These are phyloP conservation scores for Ustanciosporium gigantosporum DNA, from an alignment of 1,284 basidiomycete species.

Conservation along the genomic window DNA sequence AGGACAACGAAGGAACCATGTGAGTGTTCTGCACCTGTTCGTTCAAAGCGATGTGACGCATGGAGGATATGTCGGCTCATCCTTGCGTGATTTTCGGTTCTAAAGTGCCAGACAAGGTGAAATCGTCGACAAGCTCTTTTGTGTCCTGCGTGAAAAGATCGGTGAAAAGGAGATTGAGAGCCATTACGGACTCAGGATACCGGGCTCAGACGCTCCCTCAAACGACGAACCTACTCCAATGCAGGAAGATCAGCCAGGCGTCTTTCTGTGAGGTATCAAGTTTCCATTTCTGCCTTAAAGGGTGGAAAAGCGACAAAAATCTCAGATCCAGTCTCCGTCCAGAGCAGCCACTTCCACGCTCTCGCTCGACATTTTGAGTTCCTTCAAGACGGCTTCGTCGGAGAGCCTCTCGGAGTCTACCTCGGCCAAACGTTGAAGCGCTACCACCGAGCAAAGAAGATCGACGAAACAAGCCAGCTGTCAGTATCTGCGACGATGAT, in stretches of 20 bases:
- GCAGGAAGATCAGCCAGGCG: slow-evolving; percentile 25
- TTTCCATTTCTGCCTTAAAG: neutral
- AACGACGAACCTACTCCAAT: slow-evolving; percentile 7
- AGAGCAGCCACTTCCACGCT: slow-evolving; percentile 26
- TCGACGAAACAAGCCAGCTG: too few species aligned
- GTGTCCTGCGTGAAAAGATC: slow-evolving; percentile 22
- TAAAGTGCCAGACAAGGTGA: slow-evolving; percentile 17
- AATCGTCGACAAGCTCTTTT: slow-evolving; percentile 24
- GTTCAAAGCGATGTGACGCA: too few species aligned
- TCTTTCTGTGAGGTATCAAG: slow-evolving; percentile 10
- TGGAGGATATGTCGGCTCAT: too few species aligned
- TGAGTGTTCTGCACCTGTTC: too few species aligned
- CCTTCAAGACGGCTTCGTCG: slow-evolving; percentile 28
- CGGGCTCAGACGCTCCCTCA: neutral
- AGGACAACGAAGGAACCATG: slow-evolving; percentile 28
- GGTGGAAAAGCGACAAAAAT: neutral
- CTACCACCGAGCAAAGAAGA: too few species aligned
- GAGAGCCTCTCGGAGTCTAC: slow-evolving; percentile 10
- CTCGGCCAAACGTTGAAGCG: neutral
- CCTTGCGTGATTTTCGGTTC: too few species aligned
- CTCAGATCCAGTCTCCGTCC: slow-evolving; percentile 43
- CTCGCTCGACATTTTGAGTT: slow-evolving; percentile 26
- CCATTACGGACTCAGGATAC: slow-evolving; percentile 21
- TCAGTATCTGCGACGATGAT: too few species aligned
- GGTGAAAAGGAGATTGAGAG: slow-evolving; percentile 4